Percentiles rank a stretch among this genome's conserved stretches.
Evolutionary conservation across 306 rosid species (phyloP).

Genomic region (Erythrophleum fordii): DNA sequence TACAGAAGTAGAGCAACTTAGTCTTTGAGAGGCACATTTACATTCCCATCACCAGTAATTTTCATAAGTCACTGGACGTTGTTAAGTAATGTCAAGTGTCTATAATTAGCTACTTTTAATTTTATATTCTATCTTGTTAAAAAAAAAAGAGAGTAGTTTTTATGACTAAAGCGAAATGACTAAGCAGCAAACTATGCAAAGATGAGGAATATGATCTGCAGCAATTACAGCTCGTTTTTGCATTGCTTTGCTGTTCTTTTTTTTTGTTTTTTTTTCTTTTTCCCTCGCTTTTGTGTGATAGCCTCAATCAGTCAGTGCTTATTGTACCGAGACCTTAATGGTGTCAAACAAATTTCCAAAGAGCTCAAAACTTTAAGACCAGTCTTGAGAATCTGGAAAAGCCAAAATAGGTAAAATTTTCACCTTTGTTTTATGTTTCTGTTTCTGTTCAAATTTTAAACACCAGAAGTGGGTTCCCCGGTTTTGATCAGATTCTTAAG

Average conservation of each 20-base stretch:
- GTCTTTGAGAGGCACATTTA: too few relatives aligned
- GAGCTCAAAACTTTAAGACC: conserved; percentile 70
- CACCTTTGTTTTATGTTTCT: conserved; percentile 33
- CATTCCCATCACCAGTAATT: too few relatives aligned
- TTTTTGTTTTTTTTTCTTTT: too few relatives aligned
- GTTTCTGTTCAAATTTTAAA: conserved; percentile 32
- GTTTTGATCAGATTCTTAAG: conserved; percentile 30
- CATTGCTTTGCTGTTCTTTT: too few relatives aligned
- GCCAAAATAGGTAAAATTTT: conserved; percentile 31
- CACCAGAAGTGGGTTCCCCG: conserved; percentile 43
- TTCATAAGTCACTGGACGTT: too few relatives aligned
- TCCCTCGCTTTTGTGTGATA: too few relatives aligned
- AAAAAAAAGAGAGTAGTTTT: too few relatives aligned
- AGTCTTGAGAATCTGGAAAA: conserved; percentile 65
- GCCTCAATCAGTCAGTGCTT: too few relatives aligned
- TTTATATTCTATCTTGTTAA: too few relatives aligned
- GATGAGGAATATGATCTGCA: background rate
- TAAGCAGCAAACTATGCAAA: background rate
- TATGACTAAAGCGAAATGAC: too few relatives aligned
- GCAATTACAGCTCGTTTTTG: background rate
- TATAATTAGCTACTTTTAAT: background rate
- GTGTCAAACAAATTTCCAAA: conserved; percentile 46
- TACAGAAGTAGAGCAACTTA: too few relatives aligned
- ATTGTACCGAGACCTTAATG: background rate
- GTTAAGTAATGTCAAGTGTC: background rate